These are phyloP conservation scores for Linnemannia schmuckeri DNA, from an alignment of 192 early-diverging fungal species.

Conservation along the genomic window DNA sequence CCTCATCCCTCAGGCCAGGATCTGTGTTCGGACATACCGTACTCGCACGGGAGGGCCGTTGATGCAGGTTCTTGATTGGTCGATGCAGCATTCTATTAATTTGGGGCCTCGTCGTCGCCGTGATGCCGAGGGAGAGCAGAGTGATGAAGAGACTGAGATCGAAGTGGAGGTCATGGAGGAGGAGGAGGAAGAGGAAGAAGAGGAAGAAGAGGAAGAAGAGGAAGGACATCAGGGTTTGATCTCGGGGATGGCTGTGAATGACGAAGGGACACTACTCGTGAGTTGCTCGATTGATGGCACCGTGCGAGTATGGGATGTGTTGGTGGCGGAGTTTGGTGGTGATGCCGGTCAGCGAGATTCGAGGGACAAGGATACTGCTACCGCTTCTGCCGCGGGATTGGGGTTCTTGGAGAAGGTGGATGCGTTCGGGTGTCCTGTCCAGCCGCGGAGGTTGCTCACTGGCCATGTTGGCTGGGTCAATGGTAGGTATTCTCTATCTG, in stretches of 20 bases:
- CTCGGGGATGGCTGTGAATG: conserved; percentile 46
- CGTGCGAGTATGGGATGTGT: conserved; percentile 35
- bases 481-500: background rate
- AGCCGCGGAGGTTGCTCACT: background rate
- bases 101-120: background rate
- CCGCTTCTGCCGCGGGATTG: background rate
- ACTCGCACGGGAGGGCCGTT: conserved; percentile 2
- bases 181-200: background rate
- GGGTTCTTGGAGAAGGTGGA: conserved; percentile 13
- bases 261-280: conserved; percentile 20
- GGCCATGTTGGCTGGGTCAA: conserved; percentile 54
- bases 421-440: conserved; percentile 25
- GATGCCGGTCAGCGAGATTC: background rate
- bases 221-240: conserved; percentile 37
- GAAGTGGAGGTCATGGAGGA: background rate
- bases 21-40: conserved; percentile 32
- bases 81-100: conserved; percentile 7
- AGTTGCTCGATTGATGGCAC: conserved; percentile 44
- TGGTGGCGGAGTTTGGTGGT: background rate
- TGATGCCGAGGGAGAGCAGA: background rate
- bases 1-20: conserved; percentile 25
- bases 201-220: background rate
- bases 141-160: background rate
- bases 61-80: conserved; percentile 38
- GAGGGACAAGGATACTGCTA: background rate